Base-by-base conservation (phyloP, 2,329 filamentous ascomycete genomes). In the Colletotrichum filicis region DNA sequence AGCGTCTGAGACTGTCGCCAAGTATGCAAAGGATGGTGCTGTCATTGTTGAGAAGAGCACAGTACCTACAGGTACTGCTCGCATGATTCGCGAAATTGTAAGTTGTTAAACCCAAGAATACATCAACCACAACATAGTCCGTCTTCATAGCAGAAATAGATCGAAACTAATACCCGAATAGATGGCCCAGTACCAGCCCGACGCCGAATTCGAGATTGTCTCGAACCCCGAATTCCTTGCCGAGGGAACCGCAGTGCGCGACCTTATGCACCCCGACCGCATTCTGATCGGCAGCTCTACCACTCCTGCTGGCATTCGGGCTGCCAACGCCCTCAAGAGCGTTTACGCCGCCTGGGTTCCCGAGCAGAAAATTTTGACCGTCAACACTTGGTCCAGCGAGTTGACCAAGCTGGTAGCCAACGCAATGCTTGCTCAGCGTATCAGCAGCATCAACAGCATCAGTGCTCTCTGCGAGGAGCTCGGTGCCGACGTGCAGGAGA, bases 1-100 rank as follows among this genome's bases (percentile, higher is more conserved):
- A 22, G 93, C 92, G 6, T 91, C 90, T 1, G 87, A 88, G 63
- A 89, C 90, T 68, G 91, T 95, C 42, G 93, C 93, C 11, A 85
- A 89, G 75, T 86, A 92, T 74, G 92, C 93, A 3, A 90, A 88
- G 35, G 85, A 87, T 22, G 92, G 91, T 60, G 90, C 92, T 67
- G 93, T 95, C 68, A 90, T 96, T 63, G 93, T 95, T 24, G 93
- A 95, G 84, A 96, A 95, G 85, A 93, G 91, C 68, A 96, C 94
- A 0, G 94, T 95, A 30, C 94, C 94, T 3, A 94, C 92, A 80
- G 87, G 92, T 74, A 95, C 93, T 5, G 92, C 93, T 2, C 88
- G 94, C 76, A 88, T 91, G 37, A 90, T 95, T 52, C 87, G 89
- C 76, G 88, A 92, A 76, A 94, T 91, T 75, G 91, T 94, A 82